Evolutionary conservation across 805 yeast species (phyloP), one percentile per base, ranked within the genome.

Genomic region (Lipomyces yamanashiensis): DNA sequence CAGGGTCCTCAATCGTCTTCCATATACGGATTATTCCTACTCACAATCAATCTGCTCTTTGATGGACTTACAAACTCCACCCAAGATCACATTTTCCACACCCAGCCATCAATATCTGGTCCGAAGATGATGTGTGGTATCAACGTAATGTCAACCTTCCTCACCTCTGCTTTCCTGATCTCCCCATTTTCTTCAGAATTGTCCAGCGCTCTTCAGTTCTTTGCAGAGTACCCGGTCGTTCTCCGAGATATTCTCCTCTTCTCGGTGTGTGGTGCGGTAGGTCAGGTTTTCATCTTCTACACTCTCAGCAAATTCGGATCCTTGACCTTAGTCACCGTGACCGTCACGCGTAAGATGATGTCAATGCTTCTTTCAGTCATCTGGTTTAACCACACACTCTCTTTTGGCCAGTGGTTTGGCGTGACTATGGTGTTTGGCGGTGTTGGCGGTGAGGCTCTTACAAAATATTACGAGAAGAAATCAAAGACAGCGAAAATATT

Each of bases 41-140:
- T 93, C 44, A 68, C 78, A 0, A 74, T 78, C 0, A 89, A 95
- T 45, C 82, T 95, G 75, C 75, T 93, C 19, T 79, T 95, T 37
- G 99, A 93, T 75, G 99, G 99, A 0, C 78, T 92, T 62, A 92
- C 96, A 23, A 95, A 93, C 77, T 89, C 97, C 1, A 87, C 97
- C 0, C 99, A 93, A 75, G 99, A 93, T 76, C 86, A 87, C 61
- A 75, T 95, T 74, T 88, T 93, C 75, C 83, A 83, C 63, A 70
- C 76, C 7, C 79, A 80, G 58, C 74, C 72, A 36, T 71, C 73
- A 13, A 78, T 92, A 49, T 86, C 95, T 0, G 98, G 98, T 1
- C 93, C 93, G 1, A 92, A 87, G 71, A 79, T 95, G 73, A 93
- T 95, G 97, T 81, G 90, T 59, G 84, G 89, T 19, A 77, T 88